Base-by-base conservation (phyloP, 1,284 basidiomycete species). In the Entoloma clypeatum region DNA sequence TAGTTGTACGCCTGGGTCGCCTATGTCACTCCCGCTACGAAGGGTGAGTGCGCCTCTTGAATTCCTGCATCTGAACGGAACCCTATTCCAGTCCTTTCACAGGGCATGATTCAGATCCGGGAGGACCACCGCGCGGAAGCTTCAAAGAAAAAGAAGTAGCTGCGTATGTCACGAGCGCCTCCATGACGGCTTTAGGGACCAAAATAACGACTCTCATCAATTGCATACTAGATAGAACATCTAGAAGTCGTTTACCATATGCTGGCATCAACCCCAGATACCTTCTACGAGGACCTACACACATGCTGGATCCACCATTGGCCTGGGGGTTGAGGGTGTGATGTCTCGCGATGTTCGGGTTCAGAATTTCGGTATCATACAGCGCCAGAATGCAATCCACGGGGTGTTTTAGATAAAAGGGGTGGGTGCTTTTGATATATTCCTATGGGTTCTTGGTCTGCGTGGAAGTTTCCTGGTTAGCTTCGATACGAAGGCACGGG, bases 1-100 rank as follows among this genome's bases (percentile, higher is more conserved):
- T 89, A 44, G 71, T 95, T 74, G 23, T 83, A 89, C 57, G 88
- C 95, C 29, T 86, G 86, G 63, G 60, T 90, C 38, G 81, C 88
- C 36, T 97, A 96, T 61, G 48, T 77, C 37, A 74, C 94, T 47
- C 95, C 39, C 73, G 72, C 16, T 95, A 77, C 59, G 93, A 96
- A 69, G 92, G 91, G 88, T 93, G 57, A 40, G 81, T 67, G 21
- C 9, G 13, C 19, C 6, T 18, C 23, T n/a, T 7, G 24, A 7
- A 24, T 23, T 25, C 29, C 6, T 8, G 17, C 18, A 30, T 7
- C 6, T 14, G n/a, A 17, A 25, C n/a, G 34, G 21, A 21, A 47
- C 16, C 3, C 19, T 16, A 23, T 44, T 29, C 10, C 42, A 88
- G 85, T 14, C 86, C 86, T 0, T 89, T 89, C 65, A 90, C 86